Percentiles rank a stretch among this genome's conserved stretches.
Conservation (phyloP, 768 basidiomycete genomes). For the Neoboletus brunneissimus region DNA sequence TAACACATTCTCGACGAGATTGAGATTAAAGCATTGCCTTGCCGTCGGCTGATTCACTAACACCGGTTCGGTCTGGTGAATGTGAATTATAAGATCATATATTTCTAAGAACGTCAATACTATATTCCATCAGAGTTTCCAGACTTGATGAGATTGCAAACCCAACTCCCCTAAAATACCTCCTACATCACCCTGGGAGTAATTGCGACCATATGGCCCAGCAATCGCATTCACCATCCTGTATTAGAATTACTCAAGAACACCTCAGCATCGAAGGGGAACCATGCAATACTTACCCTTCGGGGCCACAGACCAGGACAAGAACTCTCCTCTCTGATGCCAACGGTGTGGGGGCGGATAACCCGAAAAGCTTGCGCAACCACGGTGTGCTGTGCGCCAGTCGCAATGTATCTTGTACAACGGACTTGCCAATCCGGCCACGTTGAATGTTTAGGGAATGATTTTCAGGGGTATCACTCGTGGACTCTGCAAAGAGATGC, state of each 20-base stretch:
- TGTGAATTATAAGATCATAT: neutral
- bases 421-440: conserved; percentile 55
- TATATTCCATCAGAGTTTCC: conserved; percentile 50
- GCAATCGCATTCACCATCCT: conserved; percentile 78
- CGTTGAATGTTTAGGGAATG: conserved; percentile 31
- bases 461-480: conserved; percentile 19
- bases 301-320: conserved; percentile 84
- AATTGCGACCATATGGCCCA: conserved; percentile 73
- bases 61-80: neutral
- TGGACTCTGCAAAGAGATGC: conserved; percentile 60
- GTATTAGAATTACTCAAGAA: neutral
- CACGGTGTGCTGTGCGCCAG: conserved; percentile 25
- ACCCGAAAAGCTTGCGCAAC: conserved; percentile 30
- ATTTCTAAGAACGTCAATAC: neutral
- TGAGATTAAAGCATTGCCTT: too few relatives aligned
- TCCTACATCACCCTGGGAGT: conserved; percentile 69
- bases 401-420: conserved; percentile 43
- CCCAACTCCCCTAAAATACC: conserved; percentile 68
- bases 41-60: neutral
- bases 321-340: conserved; percentile 43
- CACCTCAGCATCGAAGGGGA: neutral
- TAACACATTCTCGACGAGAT: neutral
- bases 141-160: conserved; percentile 58
- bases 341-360: conserved; percentile 1
- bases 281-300: conserved; percentile 50